Conservation (phyloP, 768 basidiomycete species). For the Gymnopilus junonius region DNA sequence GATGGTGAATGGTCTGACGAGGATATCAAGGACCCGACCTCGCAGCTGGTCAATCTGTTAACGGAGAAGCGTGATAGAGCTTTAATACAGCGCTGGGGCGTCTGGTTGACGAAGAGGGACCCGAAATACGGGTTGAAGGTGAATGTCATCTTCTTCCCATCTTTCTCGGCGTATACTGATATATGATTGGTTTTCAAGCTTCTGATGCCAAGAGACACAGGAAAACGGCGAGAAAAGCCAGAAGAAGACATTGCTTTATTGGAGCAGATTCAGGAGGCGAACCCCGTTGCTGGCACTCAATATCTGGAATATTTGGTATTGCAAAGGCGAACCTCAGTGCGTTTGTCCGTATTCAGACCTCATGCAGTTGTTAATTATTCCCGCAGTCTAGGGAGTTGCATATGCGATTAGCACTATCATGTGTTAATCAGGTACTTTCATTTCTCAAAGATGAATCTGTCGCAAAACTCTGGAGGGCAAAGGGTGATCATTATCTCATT, state of each 20-base stretch:
- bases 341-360: slow-evolving; percentile 19
- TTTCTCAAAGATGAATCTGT: slow-evolving; percentile 53
- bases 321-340: slow-evolving; percentile 62
- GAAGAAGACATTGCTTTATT: slow-evolving; percentile 66
- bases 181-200: slow-evolving; percentile 45
- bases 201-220: slow-evolving; percentile 55
- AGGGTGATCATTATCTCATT: slow-evolving; percentile 44
- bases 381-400: slow-evolving; percentile 66
- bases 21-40: slow-evolving; percentile 65
- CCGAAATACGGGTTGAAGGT: slow-evolving; percentile 76
- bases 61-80: slow-evolving; percentile 59
- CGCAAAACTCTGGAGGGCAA: slow-evolving; percentile 72
- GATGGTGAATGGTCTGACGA: slow-evolving; percentile 69
- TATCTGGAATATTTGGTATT: slow-evolving; percentile 86
- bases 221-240: slow-evolving; percentile 59
- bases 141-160: slow-evolving; percentile 1
- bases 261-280: slow-evolving; percentile 58
- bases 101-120: slow-evolving; percentile 79
- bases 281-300: slow-evolving; percentile 62
- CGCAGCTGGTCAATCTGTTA: slow-evolving; percentile 61
- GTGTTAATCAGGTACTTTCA: slow-evolving; percentile 56
- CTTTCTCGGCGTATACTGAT: background rate
- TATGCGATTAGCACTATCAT: slow-evolving; percentile 61
- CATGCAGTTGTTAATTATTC: background rate
- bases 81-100: slow-evolving; percentile 73